Base-by-base conservation (phyloP, 2,329 filamentous ascomycete genomes). In the Verticillium klebahnii region DNA sequence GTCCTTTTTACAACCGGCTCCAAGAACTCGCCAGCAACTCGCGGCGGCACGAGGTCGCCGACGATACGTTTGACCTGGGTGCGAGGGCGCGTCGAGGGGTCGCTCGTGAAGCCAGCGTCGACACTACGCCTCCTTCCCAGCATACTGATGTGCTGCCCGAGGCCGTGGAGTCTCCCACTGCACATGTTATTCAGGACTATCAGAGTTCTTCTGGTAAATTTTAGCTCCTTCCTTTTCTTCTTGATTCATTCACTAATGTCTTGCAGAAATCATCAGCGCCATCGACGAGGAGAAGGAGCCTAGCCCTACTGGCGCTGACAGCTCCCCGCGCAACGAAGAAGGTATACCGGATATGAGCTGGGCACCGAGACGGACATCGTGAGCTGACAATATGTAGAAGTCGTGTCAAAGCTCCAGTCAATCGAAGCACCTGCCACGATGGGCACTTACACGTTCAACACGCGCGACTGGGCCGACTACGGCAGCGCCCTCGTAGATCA, bases 381-480 rank as follows among this genome's bases (percentile, higher is more conserved):
- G 3, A 36, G 4, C 34, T 36, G 34, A 36, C 34, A 14, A 36
- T 5, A 36, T 11, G 14, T 14, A 45, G 39, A 45, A 17, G 8
- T 5, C 17, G n/a, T 45, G 17, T 1, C 17, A 8, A n/a, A 19
- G 6, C n/a, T 15, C 8, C 15, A 17, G 3, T 17, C n/a, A 7
- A 1, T 3, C 17, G 15, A 45, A 9, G 17, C 14, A 9, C 45
- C 45, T 23, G 12, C 19, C 45, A 7, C 19, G 6, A 50, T 23
- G 19, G 45, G 8, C 9, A 23, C 9, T 5, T 23, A 25, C 19
- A 23, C n/a, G 45, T 50, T 50, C 45, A 59, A 57, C 15, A 56
- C 56, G 25, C 62, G 56, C 25, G 58, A 66, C n/a, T 64, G 62
- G 64, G 56, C 57, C n/a, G 60, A 60, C 23, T 62, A 64, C 25